These are phyloP conservation scores for Phytophthora pini DNA, from an alignment of 352 stramenopile species.

Conservation along the genomic window DNA sequence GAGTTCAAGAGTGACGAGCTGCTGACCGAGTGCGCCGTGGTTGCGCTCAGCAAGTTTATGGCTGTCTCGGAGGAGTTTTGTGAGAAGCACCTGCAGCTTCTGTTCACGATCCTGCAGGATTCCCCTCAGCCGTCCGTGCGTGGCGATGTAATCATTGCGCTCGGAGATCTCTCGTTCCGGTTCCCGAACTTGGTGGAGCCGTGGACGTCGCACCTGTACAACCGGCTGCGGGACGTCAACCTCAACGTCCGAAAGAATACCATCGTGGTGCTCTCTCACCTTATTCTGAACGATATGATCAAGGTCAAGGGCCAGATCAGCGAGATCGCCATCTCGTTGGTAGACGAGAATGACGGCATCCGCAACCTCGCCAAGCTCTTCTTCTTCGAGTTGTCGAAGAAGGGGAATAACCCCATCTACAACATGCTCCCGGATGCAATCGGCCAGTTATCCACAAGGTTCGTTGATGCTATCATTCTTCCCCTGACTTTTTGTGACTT, in stretches of 20 bases:
- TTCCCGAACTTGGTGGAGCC: conserved; percentile 99
- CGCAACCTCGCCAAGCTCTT: conserved; percentile 95
- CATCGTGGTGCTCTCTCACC: conserved; percentile 97
- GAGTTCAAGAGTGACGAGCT: conserved; percentile 74
- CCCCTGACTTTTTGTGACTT: conserved; percentile 3
- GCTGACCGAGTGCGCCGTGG: conserved; percentile 92
- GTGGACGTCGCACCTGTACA: conserved; percentile 97
- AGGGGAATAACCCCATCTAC: conserved; percentile 98
- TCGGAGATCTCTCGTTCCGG: conserved; percentile 97
- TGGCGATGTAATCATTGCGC: conserved; percentile 96
- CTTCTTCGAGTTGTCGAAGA: conserved; percentile 97
- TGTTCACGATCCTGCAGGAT: conserved; percentile 94
- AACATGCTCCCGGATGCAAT: conserved; percentile 99
- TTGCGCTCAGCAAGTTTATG: conserved; percentile 98
- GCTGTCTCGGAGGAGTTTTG: conserved; percentile 96
- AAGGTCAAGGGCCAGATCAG: conserved; percentile 98
- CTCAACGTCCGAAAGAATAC: conserved; percentile 95
- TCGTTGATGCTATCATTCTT: conserved; percentile 3
- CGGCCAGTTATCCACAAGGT: conserved; percentile 90
- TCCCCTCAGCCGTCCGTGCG: conserved; percentile 80
- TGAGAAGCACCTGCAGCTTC: conserved; percentile 93
- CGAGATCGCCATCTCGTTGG: conserved; percentile 95
- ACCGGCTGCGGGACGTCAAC: conserved; percentile 91
- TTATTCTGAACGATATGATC: conserved; percentile 99
- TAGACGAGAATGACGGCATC: conserved; percentile 94